Evolutionary conservation across 108 stramenopile species (phyloP).

Genomic region (Nannochloropsis gaditana): DNA sequence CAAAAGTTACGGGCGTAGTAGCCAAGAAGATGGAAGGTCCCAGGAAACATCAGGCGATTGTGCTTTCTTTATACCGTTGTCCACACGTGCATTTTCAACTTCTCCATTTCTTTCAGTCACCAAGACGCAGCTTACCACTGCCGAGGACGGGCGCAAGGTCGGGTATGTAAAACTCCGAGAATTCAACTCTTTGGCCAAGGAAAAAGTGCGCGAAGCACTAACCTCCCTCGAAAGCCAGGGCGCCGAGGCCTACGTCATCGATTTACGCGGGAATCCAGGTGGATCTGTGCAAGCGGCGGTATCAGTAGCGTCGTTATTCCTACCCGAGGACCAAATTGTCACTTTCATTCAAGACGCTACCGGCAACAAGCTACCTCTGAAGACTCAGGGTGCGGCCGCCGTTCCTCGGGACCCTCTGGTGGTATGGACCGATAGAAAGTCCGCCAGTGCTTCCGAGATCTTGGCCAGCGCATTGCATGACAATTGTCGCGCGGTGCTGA

Average conservation of each 20-base stretch:
- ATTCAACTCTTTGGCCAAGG: constrained; percentile 75
- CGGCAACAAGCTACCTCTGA: constrained; percentile 42
- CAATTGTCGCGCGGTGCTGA: constrained; percentile 83
- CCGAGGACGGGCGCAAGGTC: constrained; percentile 53
- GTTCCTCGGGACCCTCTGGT: constrained; percentile 35
- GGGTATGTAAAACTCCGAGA: constrained; percentile 77
- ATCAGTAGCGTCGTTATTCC: constrained; percentile 73
- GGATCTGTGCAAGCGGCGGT: constrained; percentile 89
- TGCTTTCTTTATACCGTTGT: neutral
- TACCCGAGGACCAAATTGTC: constrained; percentile 39
- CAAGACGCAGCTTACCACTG: constrained; percentile 29
- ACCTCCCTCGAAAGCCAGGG: constrained; percentile 61
- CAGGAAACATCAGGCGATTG: constrained; percentile 56
- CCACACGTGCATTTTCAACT: neutral
- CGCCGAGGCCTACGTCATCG: constrained; percentile 66
- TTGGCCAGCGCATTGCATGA: constrained; percentile 81
- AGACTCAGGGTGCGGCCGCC: constrained; percentile 42
- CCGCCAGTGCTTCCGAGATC: constrained; percentile 71
- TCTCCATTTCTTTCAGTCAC: neutral
- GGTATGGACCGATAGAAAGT: constrained; percentile 47
- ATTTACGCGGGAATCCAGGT: constrained; percentile 79
- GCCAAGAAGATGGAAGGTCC: constrained; percentile 64
- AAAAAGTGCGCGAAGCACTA: constrained; percentile 65
- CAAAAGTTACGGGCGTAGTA: constrained; percentile 18
- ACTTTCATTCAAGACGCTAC: constrained; percentile 30